Conservation (phyloP, 768 basidiomycete genomes). For the Sporobolomyces pararoseus region DNA sequence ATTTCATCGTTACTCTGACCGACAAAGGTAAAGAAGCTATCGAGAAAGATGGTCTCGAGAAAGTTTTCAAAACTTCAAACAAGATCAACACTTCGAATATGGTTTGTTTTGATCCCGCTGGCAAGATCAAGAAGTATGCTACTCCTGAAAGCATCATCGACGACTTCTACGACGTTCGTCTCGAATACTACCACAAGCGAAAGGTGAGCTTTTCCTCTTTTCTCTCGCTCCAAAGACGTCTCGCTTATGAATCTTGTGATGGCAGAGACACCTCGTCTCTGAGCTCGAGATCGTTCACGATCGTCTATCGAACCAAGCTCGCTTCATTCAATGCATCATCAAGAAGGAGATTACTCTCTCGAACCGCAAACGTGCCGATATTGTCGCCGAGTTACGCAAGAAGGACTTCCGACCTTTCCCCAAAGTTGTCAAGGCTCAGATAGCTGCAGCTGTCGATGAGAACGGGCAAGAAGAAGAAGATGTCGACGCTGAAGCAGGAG, state of each 20-base stretch:
- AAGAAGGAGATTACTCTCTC: slow-evolving; percentile 73
- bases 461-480: slow-evolving; percentile 58
- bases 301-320: slow-evolving; percentile 85
- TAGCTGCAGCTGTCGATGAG: slow-evolving; percentile 62
- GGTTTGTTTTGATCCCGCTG: slow-evolving; percentile 96
- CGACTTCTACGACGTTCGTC: slow-evolving; percentile 82
- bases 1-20: slow-evolving; percentile 77
- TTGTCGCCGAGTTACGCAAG: slow-evolving; percentile 75
- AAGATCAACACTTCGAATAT: slow-evolving; percentile 91
- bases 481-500: slow-evolving; percentile 52
- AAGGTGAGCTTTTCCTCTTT: slow-evolving; percentile 61
- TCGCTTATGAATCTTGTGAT: neutral
- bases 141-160: slow-evolving; percentile 85
- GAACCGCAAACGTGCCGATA: slow-evolving; percentile 81
- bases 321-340: slow-evolving; percentile 95
- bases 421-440: slow-evolving; percentile 67
- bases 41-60: slow-evolving; percentile 79
- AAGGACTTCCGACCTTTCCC: slow-evolving; percentile 88
- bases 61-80: slow-evolving; percentile 82
- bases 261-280: slow-evolving; percentile 74
- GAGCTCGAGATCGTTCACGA: slow-evolving; percentile 78
- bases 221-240: neutral
- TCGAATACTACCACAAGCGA: slow-evolving; percentile 90
- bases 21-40: slow-evolving; percentile 79
- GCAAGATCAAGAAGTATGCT: slow-evolving; percentile 90